Base-by-base conservation (phyloP, 768 basidiomycete genomes). In the Suillus variegatus region DNA sequence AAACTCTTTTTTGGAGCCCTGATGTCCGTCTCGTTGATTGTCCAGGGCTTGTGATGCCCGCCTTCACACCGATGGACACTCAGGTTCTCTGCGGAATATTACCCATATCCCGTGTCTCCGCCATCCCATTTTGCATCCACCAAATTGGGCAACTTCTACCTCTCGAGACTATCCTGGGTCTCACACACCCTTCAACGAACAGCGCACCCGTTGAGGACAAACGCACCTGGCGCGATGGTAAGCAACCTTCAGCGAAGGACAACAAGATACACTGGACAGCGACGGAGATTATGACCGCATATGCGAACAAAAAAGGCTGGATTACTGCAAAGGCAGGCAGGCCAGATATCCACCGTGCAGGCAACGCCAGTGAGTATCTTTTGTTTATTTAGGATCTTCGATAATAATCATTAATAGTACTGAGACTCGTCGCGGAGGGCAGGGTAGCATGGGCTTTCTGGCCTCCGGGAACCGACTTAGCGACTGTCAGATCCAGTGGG, bases 1-100 rank as follows among this genome's bases (percentile, higher is more conserved):
- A 98, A 75, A 98, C 96, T 0, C 84, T 97, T 51, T 97, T 91
- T 76, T 93, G 90, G 90, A 94, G 93, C 32, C 77, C 84, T 2
- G 88, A 94, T 66, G 85, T 99, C 66, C 91, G 94, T 55, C 84
- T 99, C 10, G 94, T 95, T 44, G 97, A 99, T 76, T 99, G 97
- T 71, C 97, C 97, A 0, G 97, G 97, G 12, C 85, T 99, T 18
- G 94, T 98, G 3, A 89, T 97, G 82, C 97, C 97, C 10, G 91
- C 88, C 66, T 83, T 84, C 70, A 85, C 90, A 6, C 92, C 89
- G 10, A 88, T 94, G 87, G 93, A 95, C 75, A 85, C 89, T 73
- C 66, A 91, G 88, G 89, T 90, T 60, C 84, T 93, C 43, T 83
- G 82, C 38, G 90, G 89, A 14, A 85, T 90, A 68, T 79, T 93